Percentiles rank a stretch among this genome's conserved stretches.
Conservation (phyloP, 73 alveolate species). For the Tetrahymena elliotti region DNA sequence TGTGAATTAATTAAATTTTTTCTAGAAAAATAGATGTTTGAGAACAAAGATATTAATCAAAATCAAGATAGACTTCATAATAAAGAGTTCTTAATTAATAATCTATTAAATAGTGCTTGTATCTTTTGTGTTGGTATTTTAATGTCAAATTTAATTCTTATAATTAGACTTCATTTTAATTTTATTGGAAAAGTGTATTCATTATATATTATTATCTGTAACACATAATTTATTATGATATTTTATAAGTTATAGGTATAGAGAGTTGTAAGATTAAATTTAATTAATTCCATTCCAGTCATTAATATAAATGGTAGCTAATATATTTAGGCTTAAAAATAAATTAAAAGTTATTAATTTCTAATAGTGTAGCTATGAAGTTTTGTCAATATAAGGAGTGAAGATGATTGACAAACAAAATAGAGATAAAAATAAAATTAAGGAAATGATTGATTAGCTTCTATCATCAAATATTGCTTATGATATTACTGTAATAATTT, state of each 20-base stretch:
- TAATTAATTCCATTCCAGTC: background rate
- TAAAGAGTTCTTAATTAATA: background rate
- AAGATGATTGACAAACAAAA: too few species aligned
- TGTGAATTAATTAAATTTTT: background rate
- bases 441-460: background rate
- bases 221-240: background rate
- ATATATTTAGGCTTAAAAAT: background rate
- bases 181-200: background rate
- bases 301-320: too few species aligned
- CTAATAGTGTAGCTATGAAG: background rate
- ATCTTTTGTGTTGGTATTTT: background rate
- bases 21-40: background rate
- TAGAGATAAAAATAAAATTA: background rate
- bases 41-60: background rate
- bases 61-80: background rate
- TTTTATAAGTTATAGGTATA: background rate
- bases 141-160: background rate
- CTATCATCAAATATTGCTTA: background rate
- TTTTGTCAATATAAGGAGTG: background rate
- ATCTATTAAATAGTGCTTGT: background rate
- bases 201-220: background rate
- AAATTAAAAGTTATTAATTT: background rate
- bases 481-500: background rate
- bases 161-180: background rate
- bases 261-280: background rate